Conservation (phyloP, 495 filamentous ascomycete species). For the Jackrogersella minutella region DNA sequence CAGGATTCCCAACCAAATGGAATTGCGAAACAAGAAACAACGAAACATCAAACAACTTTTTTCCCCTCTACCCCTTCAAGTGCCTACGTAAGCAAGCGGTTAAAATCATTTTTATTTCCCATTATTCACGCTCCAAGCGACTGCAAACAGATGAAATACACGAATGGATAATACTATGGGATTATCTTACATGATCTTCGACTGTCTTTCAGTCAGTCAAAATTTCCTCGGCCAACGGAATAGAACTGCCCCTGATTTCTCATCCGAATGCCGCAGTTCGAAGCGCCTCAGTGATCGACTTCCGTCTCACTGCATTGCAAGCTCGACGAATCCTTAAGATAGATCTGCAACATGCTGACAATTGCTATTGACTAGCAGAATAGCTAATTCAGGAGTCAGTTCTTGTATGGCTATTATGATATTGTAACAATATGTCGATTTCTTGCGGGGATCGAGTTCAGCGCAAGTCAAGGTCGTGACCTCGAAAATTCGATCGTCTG, state of each 20-base stretch:
- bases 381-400: no score
- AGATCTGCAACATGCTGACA: constrained; percentile 3
- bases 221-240: constrained; percentile 14
- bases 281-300: constrained; percentile 10
- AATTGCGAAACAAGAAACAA: constrained; percentile 34
- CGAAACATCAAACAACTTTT: neutral
- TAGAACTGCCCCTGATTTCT: neutral
- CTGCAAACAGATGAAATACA: neutral
- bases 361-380: no score
- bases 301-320: constrained; percentile 14
- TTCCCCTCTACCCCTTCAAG: no score
- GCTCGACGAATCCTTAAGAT: constrained; percentile 7
- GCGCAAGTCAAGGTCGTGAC: no score
- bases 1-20: constrained; percentile 8
- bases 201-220: neutral
- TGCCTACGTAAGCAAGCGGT: constrained; percentile 12
- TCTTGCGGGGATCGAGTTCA: no score
- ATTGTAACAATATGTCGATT: no score
- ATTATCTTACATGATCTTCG: neutral
- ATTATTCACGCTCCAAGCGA: neutral
- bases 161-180: neutral
- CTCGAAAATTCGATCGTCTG: no score
- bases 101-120: constrained; percentile 3
- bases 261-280: neutral
- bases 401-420: no score